phyloP scores from a whole-genome alignment of 2,329 filamentous ascomycete species.

The Ophiostoma angusticollis region DNA sequence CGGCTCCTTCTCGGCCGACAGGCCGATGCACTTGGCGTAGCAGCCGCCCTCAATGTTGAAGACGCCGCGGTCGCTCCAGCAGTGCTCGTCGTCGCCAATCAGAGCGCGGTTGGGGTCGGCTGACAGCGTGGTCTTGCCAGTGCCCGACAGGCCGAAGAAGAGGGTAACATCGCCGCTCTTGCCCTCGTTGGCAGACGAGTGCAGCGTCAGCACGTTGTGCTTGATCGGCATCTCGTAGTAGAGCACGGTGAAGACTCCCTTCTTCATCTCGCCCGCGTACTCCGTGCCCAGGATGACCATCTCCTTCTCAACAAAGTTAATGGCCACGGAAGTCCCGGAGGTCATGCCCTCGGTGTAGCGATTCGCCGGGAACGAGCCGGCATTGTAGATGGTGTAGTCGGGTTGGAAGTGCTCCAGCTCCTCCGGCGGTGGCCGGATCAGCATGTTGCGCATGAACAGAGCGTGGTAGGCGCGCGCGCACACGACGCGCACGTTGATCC shows the following conservation, averaged over 20 bases:
- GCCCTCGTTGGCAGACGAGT: slow-evolving; percentile 98
- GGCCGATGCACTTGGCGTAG: slow-evolving; percentile 97
- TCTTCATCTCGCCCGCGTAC: slow-evolving; percentile 97
- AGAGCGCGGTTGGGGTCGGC: slow-evolving; percentile 92
- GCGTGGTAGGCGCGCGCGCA: slow-evolving; percentile 99
- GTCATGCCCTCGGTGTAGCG: slow-evolving; percentile 98
- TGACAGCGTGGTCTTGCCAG: slow-evolving; percentile 96
- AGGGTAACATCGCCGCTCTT: slow-evolving; percentile 90
- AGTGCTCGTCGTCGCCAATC: slow-evolving; percentile 99
- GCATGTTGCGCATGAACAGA: slow-evolving; percentile 99
- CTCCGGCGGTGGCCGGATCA: slow-evolving; percentile 82
- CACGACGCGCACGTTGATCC: slow-evolving; percentile 93
- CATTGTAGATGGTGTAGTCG: slow-evolving; percentile 99
- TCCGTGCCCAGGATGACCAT: slow-evolving; percentile 99
- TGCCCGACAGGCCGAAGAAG: slow-evolving; percentile 98
- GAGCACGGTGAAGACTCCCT: slow-evolving; percentile 95
- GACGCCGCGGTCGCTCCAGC: slow-evolving; percentile 91
- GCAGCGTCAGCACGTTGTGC: slow-evolving; percentile 96
- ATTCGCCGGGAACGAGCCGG: slow-evolving; percentile 95
- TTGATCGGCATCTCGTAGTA: slow-evolving; percentile 99
- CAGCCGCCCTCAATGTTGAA: slow-evolving; percentile 99
- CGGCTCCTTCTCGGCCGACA: slow-evolving; percentile 96
- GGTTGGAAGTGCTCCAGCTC: slow-evolving; percentile 97
- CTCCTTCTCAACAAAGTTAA: slow-evolving; percentile 99
- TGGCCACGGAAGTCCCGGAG: slow-evolving; percentile 90